Percentiles rank a stretch among this genome's conserved stretches.
Conservation (phyloP, 768 basidiomycete genomes). For the Auriscalpium microsporum region DNA sequence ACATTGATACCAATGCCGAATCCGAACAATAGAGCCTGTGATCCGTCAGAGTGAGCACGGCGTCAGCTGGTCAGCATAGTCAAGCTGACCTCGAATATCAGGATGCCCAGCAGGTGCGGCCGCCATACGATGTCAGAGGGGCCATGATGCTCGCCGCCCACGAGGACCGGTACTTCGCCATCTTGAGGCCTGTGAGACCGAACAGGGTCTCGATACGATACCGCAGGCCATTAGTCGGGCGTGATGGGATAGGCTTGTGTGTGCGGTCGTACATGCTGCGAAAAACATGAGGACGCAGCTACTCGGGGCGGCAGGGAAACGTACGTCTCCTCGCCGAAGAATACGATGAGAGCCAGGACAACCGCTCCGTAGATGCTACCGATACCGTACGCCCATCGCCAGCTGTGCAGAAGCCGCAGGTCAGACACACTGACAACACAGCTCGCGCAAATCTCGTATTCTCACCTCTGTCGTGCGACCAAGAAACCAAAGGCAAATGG, state of each 20-base stretch:
- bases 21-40: slow-evolving; percentile 48
- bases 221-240: slow-evolving; percentile 32
- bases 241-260: slow-evolving; percentile 38
- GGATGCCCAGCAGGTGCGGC: slow-evolving; percentile 47
- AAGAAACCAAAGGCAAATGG: slow-evolving; percentile 65
- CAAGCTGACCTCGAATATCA: slow-evolving; percentile 32
- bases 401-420: slow-evolving; percentile 21
- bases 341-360: slow-evolving; percentile 46
- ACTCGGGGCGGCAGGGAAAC: slow-evolving; percentile 9
- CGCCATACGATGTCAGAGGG: slow-evolving; percentile 48
- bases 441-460: neutral
- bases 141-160: slow-evolving; percentile 39
- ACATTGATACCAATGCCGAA: slow-evolving; percentile 59
- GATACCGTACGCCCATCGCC: slow-evolving; percentile 63
- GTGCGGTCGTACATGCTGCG: slow-evolving; percentile 57
- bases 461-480: slow-evolving; percentile 40
- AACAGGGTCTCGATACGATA: slow-evolving; percentile 51
- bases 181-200: slow-evolving; percentile 51
- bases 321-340: slow-evolving; percentile 63
- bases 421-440: neutral
- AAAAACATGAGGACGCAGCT: neutral
- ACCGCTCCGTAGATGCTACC: slow-evolving; percentile 49
- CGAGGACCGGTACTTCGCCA: slow-evolving; percentile 44
- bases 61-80: slow-evolving; percentile 34
- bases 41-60: neutral